phyloP scores from a whole-genome alignment of 2,329 filamentous ascomycete genomes.

The Arthroderma sp. region DNA sequence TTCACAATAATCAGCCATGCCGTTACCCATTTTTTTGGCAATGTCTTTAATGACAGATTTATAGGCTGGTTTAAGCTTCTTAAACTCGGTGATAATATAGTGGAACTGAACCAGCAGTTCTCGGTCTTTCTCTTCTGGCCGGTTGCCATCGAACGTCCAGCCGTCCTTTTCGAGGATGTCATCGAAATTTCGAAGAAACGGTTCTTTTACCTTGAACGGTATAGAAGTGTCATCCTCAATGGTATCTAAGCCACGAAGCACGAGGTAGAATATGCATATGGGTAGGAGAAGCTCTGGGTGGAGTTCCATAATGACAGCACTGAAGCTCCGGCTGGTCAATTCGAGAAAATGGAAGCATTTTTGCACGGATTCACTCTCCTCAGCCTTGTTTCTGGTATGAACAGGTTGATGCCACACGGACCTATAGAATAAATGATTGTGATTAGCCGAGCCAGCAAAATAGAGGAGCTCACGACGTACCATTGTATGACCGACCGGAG shows the following conservation, averaged over 20 bases:
- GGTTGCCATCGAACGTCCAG: slow-evolving; percentile 80
- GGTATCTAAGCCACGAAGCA: slow-evolving; percentile 87
- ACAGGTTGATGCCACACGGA: slow-evolving; percentile 95
- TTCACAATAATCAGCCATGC: slow-evolving; percentile 90
- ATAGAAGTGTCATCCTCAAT: slow-evolving; percentile 98
- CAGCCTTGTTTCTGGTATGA: slow-evolving; percentile 62
- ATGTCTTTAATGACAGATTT: slow-evolving; percentile 82
- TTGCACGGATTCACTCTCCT: slow-evolving; percentile 60
- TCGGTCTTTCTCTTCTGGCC: slow-evolving; percentile 84
- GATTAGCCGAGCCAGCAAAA: not conserved
- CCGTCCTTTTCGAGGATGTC: slow-evolving; percentile 65
- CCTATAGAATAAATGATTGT: slow-evolving; percentile 38
- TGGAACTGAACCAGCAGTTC: slow-evolving; percentile 89
- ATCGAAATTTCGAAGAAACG: slow-evolving; percentile 71
- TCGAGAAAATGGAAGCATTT: slow-evolving; percentile 80
- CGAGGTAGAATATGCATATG: slow-evolving; percentile 81
- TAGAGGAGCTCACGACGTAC: slow-evolving; percentile 36
- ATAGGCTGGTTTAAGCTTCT: slow-evolving; percentile 75
- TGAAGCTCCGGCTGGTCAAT: slow-evolving; percentile 83
- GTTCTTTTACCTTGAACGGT: slow-evolving; percentile 66
- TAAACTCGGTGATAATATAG: slow-evolving; percentile 71
- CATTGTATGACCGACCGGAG: slow-evolving; percentile 79
- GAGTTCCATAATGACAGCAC: slow-evolving; percentile 85
- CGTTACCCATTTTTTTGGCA: slow-evolving; percentile 87
- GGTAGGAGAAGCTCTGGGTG: slow-evolving; percentile 88